Base-by-base conservation (phyloP, 1,284 basidiomycete genomes). In the Cronartium quercuum region DNA sequence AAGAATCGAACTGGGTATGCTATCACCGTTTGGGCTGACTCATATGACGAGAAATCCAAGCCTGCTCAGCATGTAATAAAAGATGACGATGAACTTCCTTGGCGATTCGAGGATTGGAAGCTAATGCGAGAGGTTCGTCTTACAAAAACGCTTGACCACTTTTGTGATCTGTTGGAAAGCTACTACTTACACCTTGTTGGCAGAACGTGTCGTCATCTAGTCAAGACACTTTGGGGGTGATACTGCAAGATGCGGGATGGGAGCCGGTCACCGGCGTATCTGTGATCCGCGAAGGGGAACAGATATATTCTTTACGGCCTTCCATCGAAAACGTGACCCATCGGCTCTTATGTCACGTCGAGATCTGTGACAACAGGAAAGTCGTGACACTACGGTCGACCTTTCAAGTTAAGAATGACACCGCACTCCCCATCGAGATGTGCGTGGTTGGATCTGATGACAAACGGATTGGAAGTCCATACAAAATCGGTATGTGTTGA, bases 61-160 rank as follows among this genome's bases (percentile, higher is more conserved):
- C 80, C 82, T 6, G 82, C 83, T 41, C 82, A 76, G 70, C 66
- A 71, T 73, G 78, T 82, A 29, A 79, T 87, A 2, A 84, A 84
- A 13, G 88, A 94, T 77, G 90, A 90, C 60, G 86, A 90, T 77
- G 88, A 87, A 1, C 85, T 92, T 15, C 95, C 98, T 66, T 99
- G 96, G 96, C 86, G 94, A 75, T 98, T 99, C 80, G 94, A 98
- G 81, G 95, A 98, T 80, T 95, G 93, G 90, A 91, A 90, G 82
- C 89, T 89, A 7, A 90, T 92, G 84, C 89, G 96, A 81, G 96
- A 99, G 84, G 92, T 92, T 80, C 77, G 84, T 77, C 42, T 61
- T 41, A 18, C 29, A 6, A 51, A 34, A 21, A 51, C 1, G 37
- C 37, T 58, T 13, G 60, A 38, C 61, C 41, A 57, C 21, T 18